phyloP scores from a whole-genome alignment of 257 asterid genomes.

The Galeopsis tetrahit region DNA sequence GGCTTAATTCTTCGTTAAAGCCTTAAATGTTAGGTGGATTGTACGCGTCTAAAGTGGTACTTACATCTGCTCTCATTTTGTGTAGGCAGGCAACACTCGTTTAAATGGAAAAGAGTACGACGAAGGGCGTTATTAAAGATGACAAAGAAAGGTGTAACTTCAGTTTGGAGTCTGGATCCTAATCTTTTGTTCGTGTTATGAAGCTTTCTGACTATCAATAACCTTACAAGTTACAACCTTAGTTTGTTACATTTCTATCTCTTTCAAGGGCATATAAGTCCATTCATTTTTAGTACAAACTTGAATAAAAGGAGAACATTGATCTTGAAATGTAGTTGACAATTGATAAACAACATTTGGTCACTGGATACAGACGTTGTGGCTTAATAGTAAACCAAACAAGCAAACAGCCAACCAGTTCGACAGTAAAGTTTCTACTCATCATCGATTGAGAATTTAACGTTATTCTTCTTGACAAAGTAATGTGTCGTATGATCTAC shows the following conservation, averaged over 20 bases:
- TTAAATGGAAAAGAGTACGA: not conserved
- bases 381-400: not conserved
- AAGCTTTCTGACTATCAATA: not conserved
- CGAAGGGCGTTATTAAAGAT: not conserved
- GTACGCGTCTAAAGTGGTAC: not conserved
- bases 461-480: slow-evolving; percentile 51
- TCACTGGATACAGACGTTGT: too few species aligned
- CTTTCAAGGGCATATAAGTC: not conserved
- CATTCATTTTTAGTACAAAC: not conserved
- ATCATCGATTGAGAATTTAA: slow-evolving; percentile 52
- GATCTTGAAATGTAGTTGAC: not conserved
- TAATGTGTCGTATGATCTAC: slow-evolving; percentile 78
- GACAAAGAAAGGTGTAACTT: not conserved
- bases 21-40: too few species aligned
- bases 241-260: not conserved
- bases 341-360: not conserved
- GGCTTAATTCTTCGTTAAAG: too few species aligned
- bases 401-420: not conserved
- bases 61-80: not conserved
- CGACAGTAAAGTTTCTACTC: slow-evolving; percentile 37
- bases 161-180: too few species aligned
- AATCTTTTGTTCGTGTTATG: not conserved
- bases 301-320: not conserved
- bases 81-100: not conserved
- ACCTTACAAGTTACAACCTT: not conserved